Base-by-base conservation (phyloP, 371 early-diverging fungal genomes). In the Rhizopus delemar region DNA sequence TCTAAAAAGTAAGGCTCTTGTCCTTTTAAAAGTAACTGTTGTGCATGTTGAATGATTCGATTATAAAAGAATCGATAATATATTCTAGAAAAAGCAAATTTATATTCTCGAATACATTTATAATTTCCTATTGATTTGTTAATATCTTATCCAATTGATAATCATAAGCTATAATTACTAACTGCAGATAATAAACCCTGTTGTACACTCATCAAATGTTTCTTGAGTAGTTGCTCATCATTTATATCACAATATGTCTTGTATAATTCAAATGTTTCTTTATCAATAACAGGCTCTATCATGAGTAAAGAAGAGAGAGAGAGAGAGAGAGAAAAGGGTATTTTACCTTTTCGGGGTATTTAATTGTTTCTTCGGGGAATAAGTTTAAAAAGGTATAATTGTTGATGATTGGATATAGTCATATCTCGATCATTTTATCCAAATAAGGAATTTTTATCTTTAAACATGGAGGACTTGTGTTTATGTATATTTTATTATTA, bases 1-100 rank as follows among this genome's bases (percentile, higher is more conserved):
- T 79, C 80, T 12, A 79, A 41, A 31, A 79, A 62, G 41, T 60
- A 46, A 33, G 75, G 74, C 5, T 43, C 45, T 39, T 59, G 43
- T 8, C 53, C 45, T 9, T 46, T 35, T 48, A 57, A 46, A 9
- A 50, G 13, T 3, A 52, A n/a, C 41, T 16, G 35, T 43, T 69
- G 62, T 13, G 56, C 71, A 31, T 63, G 22, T 28, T 65, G 62
- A 41, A 78, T 38, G 2, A 78, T 41, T 8, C 48, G 32, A 8
- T 46, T 46, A 46, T 78, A 78, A 52, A 69, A 78, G 55, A 78
- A 78, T 28, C 79, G 64, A 46, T 50, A 51, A 8, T 66, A 53
- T 8, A 78, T 55, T 31, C 79, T 59, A 41, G 75, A 63, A 39
- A 51, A 65, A 8, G 70, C 65, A 65, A 78, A 78, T 35, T 73